Evolutionary conservation across 352 stramenopile genomes (phyloP).

Genomic region (Phytophthora quininea): DNA sequence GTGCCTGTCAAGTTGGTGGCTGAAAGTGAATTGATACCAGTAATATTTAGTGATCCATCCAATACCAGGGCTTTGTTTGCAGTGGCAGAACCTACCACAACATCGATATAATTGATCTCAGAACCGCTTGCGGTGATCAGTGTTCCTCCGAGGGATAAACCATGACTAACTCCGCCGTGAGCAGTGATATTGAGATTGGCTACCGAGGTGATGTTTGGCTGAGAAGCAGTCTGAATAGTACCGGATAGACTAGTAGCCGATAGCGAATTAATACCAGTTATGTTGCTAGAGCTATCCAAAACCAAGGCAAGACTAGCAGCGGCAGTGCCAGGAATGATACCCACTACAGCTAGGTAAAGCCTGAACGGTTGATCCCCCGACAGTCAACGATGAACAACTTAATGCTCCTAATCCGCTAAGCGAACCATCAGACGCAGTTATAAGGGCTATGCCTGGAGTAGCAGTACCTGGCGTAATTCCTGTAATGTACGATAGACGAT

Average conservation of each 20-base stretch:
- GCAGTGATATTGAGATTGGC: not conserved
- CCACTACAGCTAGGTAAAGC: no score
- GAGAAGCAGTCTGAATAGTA: not conserved
- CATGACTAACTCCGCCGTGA: not conserved
- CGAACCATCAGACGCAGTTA: no score
- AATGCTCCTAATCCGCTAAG: no score
- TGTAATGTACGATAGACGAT: not conserved
- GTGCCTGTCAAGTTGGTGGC: not conserved
- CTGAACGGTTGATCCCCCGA: no score
- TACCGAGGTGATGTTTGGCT: not conserved
- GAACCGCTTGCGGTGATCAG: not conserved
- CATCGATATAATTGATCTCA: not conserved
- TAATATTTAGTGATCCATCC: not conserved
- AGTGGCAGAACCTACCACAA: not conserved
- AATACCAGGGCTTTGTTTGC: not conserved
- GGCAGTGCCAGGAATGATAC: not conserved
- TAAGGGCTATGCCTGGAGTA: no score
- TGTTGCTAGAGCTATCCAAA: not conserved
- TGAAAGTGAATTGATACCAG: conserved; percentile 2
- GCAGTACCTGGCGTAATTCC: not conserved
- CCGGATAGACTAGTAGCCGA: not conserved
- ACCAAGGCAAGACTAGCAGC: not conserved
- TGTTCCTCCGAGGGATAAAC: no score
- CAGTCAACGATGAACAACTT: no score
- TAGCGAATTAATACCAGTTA: not conserved